These are phyloP conservation scores for Neurospora crassa DNA, from an alignment of 2,329 filamentous ascomycete species.

Conservation along the genomic window DNA sequence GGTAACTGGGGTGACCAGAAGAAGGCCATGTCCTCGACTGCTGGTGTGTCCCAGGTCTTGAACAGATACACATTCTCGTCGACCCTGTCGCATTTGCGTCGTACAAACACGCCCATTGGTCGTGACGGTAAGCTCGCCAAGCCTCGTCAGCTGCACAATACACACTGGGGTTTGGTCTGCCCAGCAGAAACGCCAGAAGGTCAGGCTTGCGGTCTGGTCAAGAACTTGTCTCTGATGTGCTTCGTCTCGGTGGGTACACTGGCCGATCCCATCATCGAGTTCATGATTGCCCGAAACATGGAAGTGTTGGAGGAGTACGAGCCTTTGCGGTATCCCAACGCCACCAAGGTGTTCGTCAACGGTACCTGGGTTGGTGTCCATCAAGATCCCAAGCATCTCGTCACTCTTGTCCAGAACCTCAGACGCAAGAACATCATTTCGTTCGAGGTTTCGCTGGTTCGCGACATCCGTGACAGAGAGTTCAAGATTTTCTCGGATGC, in stretches of 20 bases:
- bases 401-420: slow-evolving; percentile 66
- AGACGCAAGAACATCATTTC: slow-evolving; percentile 76
- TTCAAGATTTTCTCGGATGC: slow-evolving; percentile 99
- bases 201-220: slow-evolving; percentile 95
- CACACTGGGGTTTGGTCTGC: slow-evolving; percentile 95
- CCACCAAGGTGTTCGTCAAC: slow-evolving; percentile 97
- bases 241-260: slow-evolving; percentile 94
- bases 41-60: slow-evolving; percentile 94
- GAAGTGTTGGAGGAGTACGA: slow-evolving; percentile 95
- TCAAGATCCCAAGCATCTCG: slow-evolving; percentile 76
- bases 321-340: slow-evolving; percentile 72
- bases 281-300: slow-evolving; percentile 94
- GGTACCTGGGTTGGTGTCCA: slow-evolving; percentile 97
- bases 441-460: slow-evolving; percentile 86
- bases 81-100: slow-evolving; percentile 88
- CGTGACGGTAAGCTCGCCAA: slow-evolving; percentile 98
- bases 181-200: slow-evolving; percentile 97
- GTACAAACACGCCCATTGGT: slow-evolving; percentile 95
- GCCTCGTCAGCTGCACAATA: slow-evolving; percentile 94
- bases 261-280: slow-evolving; percentile 81
- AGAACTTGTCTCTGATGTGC: slow-evolving; percentile 96
- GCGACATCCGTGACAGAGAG: slow-evolving; percentile 93
- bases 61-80: slow-evolving; percentile 98
- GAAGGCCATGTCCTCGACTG: slow-evolving; percentile 89
- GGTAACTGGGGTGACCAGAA: slow-evolving; percentile 99